phyloP scores from a whole-genome alignment of 805 yeast genomes.

The Kluyveromyces lactis region DNA sequence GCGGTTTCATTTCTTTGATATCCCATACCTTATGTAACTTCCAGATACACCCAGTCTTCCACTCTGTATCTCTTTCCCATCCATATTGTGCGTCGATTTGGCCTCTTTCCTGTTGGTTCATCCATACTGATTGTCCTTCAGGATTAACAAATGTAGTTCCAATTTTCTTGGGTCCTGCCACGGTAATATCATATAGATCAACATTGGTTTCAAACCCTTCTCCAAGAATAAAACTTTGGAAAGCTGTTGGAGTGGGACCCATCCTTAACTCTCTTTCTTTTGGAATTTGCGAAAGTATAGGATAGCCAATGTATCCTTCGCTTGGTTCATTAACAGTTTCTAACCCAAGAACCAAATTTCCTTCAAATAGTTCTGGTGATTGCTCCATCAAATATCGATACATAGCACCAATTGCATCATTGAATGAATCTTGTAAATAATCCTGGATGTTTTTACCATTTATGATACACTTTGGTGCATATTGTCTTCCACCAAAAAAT shows the following conservation, averaged over 20 bases:
- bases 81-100: constrained; percentile 53
- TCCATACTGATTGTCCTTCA: constrained; percentile 62
- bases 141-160: constrained; percentile 57
- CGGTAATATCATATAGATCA: constrained; percentile 59
- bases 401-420: constrained; percentile 43
- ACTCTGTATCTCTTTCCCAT: constrained; percentile 52
- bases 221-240: constrained; percentile 67
- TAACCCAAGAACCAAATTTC: constrained; percentile 49
- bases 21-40: constrained; percentile 78
- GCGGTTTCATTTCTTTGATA: constrained; percentile 10
- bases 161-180: constrained; percentile 67
- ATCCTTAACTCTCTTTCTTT: constrained; percentile 57
- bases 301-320: constrained; percentile 60
- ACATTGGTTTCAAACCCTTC: constrained; percentile 66
- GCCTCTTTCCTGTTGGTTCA: constrained; percentile 37
- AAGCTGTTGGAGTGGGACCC: constrained; percentile 77
- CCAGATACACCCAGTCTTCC: constrained; percentile 81
- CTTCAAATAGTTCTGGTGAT: constrained; percentile 39
- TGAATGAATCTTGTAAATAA: constrained; percentile 58
- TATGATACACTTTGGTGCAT: constrained; percentile 68
- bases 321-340: constrained; percentile 86
- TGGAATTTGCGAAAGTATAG: constrained; percentile 48
- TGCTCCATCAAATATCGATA: constrained; percentile 32
- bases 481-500: constrained; percentile 70
- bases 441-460: constrained; percentile 73